Evolutionary conservation across 768 basidiomycete species (phyloP).

Genomic region (Sistotremastrum niveocremeum): DNA sequence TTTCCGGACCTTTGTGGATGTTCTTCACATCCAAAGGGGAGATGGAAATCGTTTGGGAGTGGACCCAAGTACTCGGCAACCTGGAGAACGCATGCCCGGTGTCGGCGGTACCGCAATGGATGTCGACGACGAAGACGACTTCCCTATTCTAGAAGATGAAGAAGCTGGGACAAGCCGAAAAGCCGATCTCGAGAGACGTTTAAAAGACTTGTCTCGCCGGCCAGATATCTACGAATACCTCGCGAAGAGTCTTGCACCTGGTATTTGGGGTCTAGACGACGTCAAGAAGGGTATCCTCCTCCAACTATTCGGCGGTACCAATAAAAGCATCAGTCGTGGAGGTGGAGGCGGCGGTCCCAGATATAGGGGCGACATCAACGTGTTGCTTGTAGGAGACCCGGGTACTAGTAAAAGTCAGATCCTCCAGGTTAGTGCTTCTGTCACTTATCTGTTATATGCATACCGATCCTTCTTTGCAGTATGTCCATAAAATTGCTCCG

Average conservation of each 20-base stretch:
- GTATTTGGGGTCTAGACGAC: constrained; percentile 97
- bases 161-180: constrained; percentile 29
- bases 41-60: constrained; percentile 48
- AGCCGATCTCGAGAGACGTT: constrained; percentile 68
- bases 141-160: not conserved
- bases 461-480: constrained; percentile 33
- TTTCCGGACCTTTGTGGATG: constrained; percentile 96
- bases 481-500: constrained; percentile 97
- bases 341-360: constrained; percentile 93
- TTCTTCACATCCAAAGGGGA: constrained; percentile 69
- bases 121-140: constrained; percentile 47
- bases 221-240: constrained; percentile 82
- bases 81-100: constrained; percentile 54
- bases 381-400: constrained; percentile 92
- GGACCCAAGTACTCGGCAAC: constrained; percentile 64
- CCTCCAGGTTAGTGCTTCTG: constrained; percentile 45
- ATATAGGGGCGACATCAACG: constrained; percentile 97
- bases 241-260: constrained; percentile 77
- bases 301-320: constrained; percentile 95
- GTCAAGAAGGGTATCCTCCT: constrained; percentile 97
- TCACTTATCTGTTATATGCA: not conserved
- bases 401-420: constrained; percentile 97
- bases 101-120: constrained; percentile 56
- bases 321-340: constrained; percentile 85
- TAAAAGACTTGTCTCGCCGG: constrained; percentile 56